Evolutionary conservation across 1,139 yeast species (phyloP).

Genomic region (Sugiyamaella xylanicola): DNA sequence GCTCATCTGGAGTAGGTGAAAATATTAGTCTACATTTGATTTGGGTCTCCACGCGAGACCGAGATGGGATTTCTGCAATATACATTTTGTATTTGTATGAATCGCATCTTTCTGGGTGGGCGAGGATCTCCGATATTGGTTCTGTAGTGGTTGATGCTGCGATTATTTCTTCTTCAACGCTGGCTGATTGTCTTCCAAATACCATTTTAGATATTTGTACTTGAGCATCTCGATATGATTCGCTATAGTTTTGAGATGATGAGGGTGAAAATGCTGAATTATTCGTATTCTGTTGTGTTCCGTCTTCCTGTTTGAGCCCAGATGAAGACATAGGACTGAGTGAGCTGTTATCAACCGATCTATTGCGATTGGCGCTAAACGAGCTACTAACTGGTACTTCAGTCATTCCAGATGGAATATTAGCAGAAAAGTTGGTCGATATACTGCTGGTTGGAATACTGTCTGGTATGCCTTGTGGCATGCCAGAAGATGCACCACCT

Average conservation of each 20-base stretch:
- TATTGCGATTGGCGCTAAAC: not conserved
- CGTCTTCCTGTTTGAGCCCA: not conserved
- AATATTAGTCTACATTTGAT: slow-evolving; percentile 71
- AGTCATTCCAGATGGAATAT: not conserved
- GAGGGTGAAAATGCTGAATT: not conserved
- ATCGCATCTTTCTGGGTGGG: slow-evolving; percentile 12
- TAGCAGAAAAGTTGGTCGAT: not conserved
- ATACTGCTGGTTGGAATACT: not conserved
- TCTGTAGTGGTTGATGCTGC: slow-evolving; percentile 9
- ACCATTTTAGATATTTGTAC: slow-evolving; percentile 25
- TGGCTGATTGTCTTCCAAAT: slow-evolving; percentile 28
- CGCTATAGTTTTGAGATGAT: slow-evolving; percentile 2
- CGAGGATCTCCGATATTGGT: slow-evolving; percentile 11
- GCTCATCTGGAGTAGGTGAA: slow-evolving; percentile 73
- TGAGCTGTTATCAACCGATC: not conserved
- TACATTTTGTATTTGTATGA: slow-evolving; percentile 55
- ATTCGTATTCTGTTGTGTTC: not conserved
- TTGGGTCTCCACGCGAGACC: slow-evolving; percentile 93
- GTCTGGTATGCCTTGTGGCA: not conserved
- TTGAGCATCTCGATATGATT: slow-evolving; percentile 28
- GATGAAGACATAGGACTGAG: not conserved
- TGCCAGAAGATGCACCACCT: not conserved
- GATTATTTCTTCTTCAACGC: not conserved
- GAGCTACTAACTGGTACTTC: not conserved
- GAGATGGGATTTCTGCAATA: slow-evolving; percentile 66